Evolutionary conservation across 257 asterid species (phyloP), one percentile per base, ranked within the genome.

Genomic region (Primulina eburnea): DNA sequence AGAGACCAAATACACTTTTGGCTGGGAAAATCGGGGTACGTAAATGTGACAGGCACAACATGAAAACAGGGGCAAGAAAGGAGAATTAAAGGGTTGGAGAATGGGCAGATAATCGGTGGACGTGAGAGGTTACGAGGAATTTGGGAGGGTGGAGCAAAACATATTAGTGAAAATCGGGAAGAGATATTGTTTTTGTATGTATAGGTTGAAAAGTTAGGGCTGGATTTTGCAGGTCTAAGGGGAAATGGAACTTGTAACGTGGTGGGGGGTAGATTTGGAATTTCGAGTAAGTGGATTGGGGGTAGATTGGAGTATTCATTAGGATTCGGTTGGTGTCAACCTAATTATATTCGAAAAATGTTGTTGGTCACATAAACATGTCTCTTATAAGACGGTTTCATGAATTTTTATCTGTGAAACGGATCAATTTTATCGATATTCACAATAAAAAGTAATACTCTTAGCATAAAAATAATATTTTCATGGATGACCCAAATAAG

Each of bases 31-130:
- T 14, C 17, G 61, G 62, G 75, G 34, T 69, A 67, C 40, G 69
- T 79, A 63, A 71, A 32, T 81, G 85, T 69, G 74, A 81, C 82
- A 79, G 89, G 88, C 82, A 85, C 82, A 77, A 82, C 68, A 56
- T 62, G 52, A 63, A 69, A 64, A 64, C 55, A 40, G 70, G 30
- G 47, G 35, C 67, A 35, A 64, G 59, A 73, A 53, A 67, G 33
- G 20, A 21, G 58, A 60, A 67, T 33, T 71, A 33, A 64, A 24
- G 56, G 17, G 57, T 11, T 55, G 60, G 63, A 40, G 73, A 64
- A 71, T 43, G 9, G 21, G 21, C 32, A 34, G 38, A 65, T 67
- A 29, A n/a, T 14, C 47, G 73, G 65, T 29, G 62, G 37, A 58
- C 26, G 8, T 47, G 35, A 60, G 66, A 62, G 75, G 73, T 65